These are phyloP conservation scores for Rosa hybrid DNA, from an alignment of 331 rosid genomes.

Conservation along the genomic window DNA sequence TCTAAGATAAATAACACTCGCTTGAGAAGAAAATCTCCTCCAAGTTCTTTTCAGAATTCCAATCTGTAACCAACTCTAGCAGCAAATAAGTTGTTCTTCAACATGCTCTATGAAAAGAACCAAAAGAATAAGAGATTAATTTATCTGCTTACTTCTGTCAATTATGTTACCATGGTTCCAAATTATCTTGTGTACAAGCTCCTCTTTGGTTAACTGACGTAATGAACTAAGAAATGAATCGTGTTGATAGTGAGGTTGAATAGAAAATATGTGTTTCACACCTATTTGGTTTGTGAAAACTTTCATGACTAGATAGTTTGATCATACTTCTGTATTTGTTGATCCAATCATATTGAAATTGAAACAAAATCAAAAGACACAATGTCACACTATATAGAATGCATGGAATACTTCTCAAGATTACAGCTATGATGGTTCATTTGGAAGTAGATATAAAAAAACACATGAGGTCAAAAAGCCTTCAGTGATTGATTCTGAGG, in stretches of 20 bases:
- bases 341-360: background rate
- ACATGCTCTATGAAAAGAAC: constrained; percentile 56
- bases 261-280: background rate
- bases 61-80: constrained; percentile 69
- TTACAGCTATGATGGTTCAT: too few relatives aligned
- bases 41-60: constrained; percentile 74
- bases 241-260: constrained; percentile 29
- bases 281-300: background rate
- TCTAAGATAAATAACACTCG: constrained; percentile 32
- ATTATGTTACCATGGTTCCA: constrained; percentile 43
- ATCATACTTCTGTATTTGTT: background rate
- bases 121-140: background rate
- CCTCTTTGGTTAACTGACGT: too few relatives aligned
- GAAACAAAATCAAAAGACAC: background rate
- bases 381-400: too few relatives aligned
- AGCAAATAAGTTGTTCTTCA: constrained; percentile 67
- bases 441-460: too few relatives aligned
- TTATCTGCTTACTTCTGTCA: constrained; percentile 61
- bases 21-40: constrained; percentile 64
- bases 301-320: background rate
- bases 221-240: constrained; percentile 49
- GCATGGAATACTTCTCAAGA: too few relatives aligned
- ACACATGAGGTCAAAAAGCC: too few relatives aligned
- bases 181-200: constrained; percentile 44
- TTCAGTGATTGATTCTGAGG: too few relatives aligned